Percentiles rank a stretch among this genome's conserved stretches.
phyloP scores from a whole-genome alignment of 306 rosid genomes.

The Citrullus mucosospermus region DNA sequence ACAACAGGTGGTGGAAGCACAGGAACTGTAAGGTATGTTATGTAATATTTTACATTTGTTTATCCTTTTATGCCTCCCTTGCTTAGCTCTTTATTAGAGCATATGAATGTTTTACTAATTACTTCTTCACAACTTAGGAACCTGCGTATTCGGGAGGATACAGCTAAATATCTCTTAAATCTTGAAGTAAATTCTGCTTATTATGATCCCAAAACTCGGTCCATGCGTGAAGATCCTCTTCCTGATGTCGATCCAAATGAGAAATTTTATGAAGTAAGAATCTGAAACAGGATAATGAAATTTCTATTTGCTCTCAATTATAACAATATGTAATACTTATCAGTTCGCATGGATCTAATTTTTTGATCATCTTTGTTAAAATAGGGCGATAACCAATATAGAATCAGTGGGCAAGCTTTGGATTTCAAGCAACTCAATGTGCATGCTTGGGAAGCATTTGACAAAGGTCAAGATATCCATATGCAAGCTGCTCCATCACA shows the following conservation, averaged over 20 bases:
- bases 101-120: background rate
- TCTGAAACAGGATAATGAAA: background rate
- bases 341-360: background rate
- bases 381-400: slow-evolving; percentile 43
- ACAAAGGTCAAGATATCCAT: slow-evolving; percentile 54
- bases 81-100: background rate
- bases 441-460: slow-evolving; percentile 56
- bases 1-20: slow-evolving; percentile 59
- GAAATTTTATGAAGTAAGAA: slow-evolving; percentile 44
- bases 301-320: background rate
- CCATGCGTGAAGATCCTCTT: slow-evolving; percentile 67
- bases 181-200: slow-evolving; percentile 39
- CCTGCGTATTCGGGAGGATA: slow-evolving; percentile 42
- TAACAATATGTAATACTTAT: background rate
- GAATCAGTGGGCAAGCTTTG: slow-evolving; percentile 46
- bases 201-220: slow-evolving; percentile 46
- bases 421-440: slow-evolving; percentile 43
- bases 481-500: slow-evolving; percentile 64
- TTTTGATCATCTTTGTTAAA: background rate
- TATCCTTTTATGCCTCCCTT: background rate
- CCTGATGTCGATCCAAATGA: slow-evolving; percentile 58
- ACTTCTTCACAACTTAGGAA: slow-evolving; percentile 21
- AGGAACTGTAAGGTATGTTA: slow-evolving; percentile 41
- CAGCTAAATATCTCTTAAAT: slow-evolving; percentile 42
- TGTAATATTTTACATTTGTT: background rate